phyloP scores from a whole-genome alignment of 176 grass and related monocot species.

The Triticum dicoccoides region DNA sequence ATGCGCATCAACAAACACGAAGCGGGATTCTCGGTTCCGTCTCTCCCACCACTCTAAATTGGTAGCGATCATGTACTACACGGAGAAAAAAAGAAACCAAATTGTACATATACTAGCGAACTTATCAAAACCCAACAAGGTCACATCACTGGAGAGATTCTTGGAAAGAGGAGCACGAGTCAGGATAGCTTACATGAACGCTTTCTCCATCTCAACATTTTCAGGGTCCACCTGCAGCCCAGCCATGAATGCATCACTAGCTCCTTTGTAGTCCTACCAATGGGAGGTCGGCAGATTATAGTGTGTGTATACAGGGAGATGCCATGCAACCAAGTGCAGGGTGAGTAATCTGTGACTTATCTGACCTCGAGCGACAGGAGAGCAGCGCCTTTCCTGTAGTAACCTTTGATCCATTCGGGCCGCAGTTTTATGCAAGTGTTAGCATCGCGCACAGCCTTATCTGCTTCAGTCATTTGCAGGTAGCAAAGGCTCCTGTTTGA shows the following conservation, averaged over 20 bases:
- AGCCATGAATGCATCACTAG: conserved; percentile 7
- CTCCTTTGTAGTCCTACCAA: neutral
- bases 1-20: neutral
- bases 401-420: conserved; percentile 5
- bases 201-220: neutral
- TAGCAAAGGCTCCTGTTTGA: conserved; percentile 8
- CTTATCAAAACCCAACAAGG: neutral
- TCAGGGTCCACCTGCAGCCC: conserved; percentile 3
- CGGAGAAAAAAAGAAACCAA: too few relatives aligned
- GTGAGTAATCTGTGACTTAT: neutral
- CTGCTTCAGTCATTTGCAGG: neutral
- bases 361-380: conserved; percentile 6
- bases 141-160: neutral
- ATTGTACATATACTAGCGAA: too few relatives aligned
- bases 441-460: neutral
- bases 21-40: too few relatives aligned
- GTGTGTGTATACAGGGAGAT: too few relatives aligned
- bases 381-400: conserved; percentile 15
- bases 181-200: neutral
- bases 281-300: neutral
- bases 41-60: too few relatives aligned
- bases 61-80: too few relatives aligned
- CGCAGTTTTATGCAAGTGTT: conserved; percentile 1
- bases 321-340: neutral
- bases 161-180: neutral